These are phyloP conservation scores for Sclerospora graminicola DNA, from an alignment of 352 stramenopile genomes.

Conservation along the genomic window DNA sequence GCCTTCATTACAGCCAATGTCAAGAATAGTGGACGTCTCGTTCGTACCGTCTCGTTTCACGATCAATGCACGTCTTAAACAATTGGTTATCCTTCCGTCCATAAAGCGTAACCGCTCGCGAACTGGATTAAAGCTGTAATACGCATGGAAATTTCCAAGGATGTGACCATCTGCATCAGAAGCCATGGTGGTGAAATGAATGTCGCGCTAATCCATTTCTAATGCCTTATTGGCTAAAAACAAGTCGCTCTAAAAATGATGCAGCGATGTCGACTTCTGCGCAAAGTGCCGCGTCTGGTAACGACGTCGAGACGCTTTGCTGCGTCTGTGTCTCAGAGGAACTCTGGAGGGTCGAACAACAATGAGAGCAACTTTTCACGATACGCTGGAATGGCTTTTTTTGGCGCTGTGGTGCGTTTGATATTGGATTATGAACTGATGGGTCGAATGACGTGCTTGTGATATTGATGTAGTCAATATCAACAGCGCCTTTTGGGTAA, in stretches of 20 bases:
- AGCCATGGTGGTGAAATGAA: constrained; percentile 12
- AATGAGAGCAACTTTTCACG: constrained; percentile 64
- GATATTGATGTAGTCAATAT: constrained; percentile 32
- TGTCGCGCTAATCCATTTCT: neutral
- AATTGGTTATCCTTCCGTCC: constrained; percentile 25
- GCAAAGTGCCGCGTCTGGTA: constrained; percentile 7
- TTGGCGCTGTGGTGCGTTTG: constrained; percentile 59
- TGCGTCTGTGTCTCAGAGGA: constrained; percentile 15
- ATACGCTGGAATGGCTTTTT: constrained; percentile 79
- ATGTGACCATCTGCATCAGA: constrained; percentile 49
- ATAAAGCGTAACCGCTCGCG: constrained; percentile 71
- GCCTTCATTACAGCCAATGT: constrained; percentile 80
- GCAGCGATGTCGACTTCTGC: constrained; percentile 14
- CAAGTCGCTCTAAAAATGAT: constrained; percentile 4
- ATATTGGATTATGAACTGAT: neutral
- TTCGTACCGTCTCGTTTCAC: constrained; percentile 3
- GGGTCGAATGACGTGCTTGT: neutral
- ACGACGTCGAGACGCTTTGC: constrained; percentile 20
- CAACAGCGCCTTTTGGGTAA: constrained; percentile 62
- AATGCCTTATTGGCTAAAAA: constrained; percentile 9
- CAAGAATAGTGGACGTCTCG: constrained; percentile 37
- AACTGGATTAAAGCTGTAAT: constrained; percentile 79
- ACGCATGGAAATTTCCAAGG: constrained; percentile 78
- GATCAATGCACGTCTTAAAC: constrained; percentile 36
- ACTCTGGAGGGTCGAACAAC: neutral